Base-by-base conservation (phyloP, 2,329 filamentous ascomycete genomes). In the Epicoccum sorghinum region DNA sequence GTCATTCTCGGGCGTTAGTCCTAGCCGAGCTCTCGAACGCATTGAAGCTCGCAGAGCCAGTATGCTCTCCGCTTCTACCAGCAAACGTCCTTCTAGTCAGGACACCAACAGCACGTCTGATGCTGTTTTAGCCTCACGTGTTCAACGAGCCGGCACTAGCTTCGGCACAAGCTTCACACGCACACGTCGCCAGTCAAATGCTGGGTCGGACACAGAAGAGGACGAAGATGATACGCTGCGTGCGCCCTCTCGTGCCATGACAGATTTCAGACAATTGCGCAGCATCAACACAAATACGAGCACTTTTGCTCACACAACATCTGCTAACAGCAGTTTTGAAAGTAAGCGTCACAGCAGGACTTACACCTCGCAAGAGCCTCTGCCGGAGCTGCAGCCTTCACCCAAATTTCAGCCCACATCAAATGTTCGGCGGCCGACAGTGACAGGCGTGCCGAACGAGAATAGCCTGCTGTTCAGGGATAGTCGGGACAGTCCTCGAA, bases 201-300 rank as follows among this genome's bases (percentile, higher is more conserved):
- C 44, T n/a, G 68, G 72, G 18, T 18, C 18, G 7, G 67, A 41
- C n/a, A 27, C 71, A 8, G 75, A 73, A 12, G 69, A 74, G 5
- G 68, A 74, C 3, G 75, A 78, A n/a, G 74, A 77, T 10, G 65
- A 71, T 2, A 76, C 73, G 1, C 57, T 78, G 10, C 76, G 79
- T 22, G 75, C 78, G 7, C 77, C 75, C n/a, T 81, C 79, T 13
- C 77, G 79, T 30, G 79, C 79, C 7, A 75, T 78, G 73, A 81
- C 79, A 5, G 79, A 81, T 41, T 70, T 77, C 52, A 70, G 74
- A 23, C 61, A 68, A 25, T 58, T 70, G 24, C 72, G 75, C 5
- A 33, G 52, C 24, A 42, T 60, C 29, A 66, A 64, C 25, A 62
- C 64, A 23, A 55, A 57, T 8, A 63, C 67, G 39, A 60, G 63